Conservation (phyloP, 2,329 filamentous ascomycete species). For the Lecanicillium sp. region DNA sequence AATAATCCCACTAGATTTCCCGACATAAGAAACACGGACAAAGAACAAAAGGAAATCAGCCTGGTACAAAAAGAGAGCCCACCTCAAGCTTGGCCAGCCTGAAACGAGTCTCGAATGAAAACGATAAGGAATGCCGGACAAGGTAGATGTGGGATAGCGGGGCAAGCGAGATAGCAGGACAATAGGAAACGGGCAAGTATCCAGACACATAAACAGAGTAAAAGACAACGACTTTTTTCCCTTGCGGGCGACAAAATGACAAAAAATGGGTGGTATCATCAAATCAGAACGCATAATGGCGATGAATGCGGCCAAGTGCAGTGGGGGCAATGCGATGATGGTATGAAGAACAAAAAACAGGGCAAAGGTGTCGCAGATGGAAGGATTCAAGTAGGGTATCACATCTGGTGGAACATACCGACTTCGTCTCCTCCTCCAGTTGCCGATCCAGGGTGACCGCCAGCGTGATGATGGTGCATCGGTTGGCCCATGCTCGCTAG, state of each 20-base stretch:
- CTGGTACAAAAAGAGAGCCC: constrained; percentile 2
- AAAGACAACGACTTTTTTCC: constrained; percentile 14
- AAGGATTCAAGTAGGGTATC: constrained; percentile 37
- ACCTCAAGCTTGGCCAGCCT: neutral
- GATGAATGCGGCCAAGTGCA: constrained; percentile 9
- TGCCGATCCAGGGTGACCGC: constrained; percentile 29
- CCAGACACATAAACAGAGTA: too few relatives aligned
- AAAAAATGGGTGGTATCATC: constrained; percentile 17
- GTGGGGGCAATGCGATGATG: constrained; percentile 13
- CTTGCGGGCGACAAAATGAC: constrained; percentile 17
- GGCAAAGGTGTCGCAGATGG: constrained; percentile 34
- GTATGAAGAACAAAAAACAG: constrained; percentile 9
- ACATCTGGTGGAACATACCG: constrained; percentile 98
- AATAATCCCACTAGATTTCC: constrained; percentile 6
- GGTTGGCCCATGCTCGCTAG: constrained; percentile 60
- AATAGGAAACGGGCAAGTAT: constrained; percentile 29
- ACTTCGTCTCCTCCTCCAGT: constrained; percentile 73
- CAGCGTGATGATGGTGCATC: constrained; percentile 61
- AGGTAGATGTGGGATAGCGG: neutral
- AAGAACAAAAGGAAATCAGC: constrained; percentile 3
- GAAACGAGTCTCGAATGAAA: neutral
- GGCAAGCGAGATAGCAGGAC: neutral
- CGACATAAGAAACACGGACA: constrained; percentile 5
- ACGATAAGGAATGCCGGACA: constrained; percentile 3
- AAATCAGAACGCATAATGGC: constrained; percentile 15